Evolutionary conservation across 148 eudicot genomes (phyloP).

Genomic region (Limonium bicolor): DNA sequence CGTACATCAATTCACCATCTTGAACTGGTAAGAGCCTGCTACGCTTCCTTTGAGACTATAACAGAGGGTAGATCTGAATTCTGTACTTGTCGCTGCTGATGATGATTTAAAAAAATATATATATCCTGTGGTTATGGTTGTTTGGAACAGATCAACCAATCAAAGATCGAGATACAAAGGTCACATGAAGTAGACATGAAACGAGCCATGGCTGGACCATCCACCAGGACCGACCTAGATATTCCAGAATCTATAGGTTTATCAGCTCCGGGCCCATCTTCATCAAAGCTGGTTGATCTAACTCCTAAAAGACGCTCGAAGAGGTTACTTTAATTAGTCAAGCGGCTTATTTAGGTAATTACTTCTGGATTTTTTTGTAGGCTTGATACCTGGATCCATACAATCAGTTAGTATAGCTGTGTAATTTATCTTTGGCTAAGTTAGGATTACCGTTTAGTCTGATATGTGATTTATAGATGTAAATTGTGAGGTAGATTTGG

Average conservation of each 20-base stretch:
- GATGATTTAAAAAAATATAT: neutral
- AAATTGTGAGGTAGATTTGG: no score
- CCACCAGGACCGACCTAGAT: conserved; percentile 51
- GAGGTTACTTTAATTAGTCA: no score
- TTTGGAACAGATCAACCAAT: conserved; percentile 38
- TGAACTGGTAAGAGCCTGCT: conserved; percentile 78
- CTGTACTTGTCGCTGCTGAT: no score
- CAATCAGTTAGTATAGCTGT: no score
- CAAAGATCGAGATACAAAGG: conserved; percentile 34
- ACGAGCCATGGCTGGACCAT: conserved; percentile 32
- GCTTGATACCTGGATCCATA: no score
- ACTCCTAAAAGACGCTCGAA: conserved; percentile 54
- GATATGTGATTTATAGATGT: no score
- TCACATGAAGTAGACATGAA: conserved; percentile 38
- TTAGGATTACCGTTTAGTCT: no score
- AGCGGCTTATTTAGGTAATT: no score
- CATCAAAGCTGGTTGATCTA: conserved; percentile 63
- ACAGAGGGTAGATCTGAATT: no score
- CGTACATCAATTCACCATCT: conserved; percentile 31
- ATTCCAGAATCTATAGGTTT: conserved; percentile 93
- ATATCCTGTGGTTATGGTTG: neutral
- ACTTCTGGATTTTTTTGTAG: no score
- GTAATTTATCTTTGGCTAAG: no score
- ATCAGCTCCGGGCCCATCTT: conserved; percentile 23
- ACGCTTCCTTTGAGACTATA: no score